These are phyloP conservation scores for Bonnemaisonia californica DNA, from an alignment of 31 red algal genomes.

Conservation along the genomic window DNA sequence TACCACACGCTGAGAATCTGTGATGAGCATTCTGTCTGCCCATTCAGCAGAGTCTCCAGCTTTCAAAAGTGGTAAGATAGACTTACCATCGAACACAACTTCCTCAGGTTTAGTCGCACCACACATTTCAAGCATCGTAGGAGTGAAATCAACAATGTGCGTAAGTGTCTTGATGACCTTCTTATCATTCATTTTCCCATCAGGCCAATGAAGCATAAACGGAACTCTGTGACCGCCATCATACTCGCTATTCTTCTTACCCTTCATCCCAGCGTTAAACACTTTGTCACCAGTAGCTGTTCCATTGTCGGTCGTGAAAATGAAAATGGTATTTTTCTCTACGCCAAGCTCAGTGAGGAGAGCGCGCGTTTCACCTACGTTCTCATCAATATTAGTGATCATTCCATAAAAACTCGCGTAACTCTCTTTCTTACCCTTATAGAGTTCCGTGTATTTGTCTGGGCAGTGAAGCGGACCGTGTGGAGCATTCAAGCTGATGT, in stretches of 20 bases:
- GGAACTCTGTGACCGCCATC: not conserved
- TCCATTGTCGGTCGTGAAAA: conserved; percentile 18
- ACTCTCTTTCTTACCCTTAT: no score
- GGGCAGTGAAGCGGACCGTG: not conserved
- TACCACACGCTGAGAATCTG: not conserved
- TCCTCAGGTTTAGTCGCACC: not conserved
- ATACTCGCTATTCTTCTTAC: not conserved
- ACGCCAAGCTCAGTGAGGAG: not conserved
- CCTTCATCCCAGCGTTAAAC: not conserved
- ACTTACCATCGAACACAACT: not conserved
- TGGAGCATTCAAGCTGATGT: not conserved
- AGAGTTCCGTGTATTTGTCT: not conserved
- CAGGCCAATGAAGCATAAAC: not conserved
- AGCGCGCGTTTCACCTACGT: not conserved
- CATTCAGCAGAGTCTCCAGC: not conserved
- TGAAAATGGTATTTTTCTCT: not conserved
- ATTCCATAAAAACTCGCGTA: not conserved
- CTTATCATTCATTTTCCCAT: not conserved
- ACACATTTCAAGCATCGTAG: not conserved
- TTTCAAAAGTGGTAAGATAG: not conserved
- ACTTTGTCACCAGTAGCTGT: not conserved
- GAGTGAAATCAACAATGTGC: not conserved
- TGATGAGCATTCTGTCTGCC: not conserved
- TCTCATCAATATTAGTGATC: conserved; percentile 15
- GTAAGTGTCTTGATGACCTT: not conserved